Conservation (phyloP, 2,329 filamentous ascomycete genomes). For the Fusarium sp. region DNA sequence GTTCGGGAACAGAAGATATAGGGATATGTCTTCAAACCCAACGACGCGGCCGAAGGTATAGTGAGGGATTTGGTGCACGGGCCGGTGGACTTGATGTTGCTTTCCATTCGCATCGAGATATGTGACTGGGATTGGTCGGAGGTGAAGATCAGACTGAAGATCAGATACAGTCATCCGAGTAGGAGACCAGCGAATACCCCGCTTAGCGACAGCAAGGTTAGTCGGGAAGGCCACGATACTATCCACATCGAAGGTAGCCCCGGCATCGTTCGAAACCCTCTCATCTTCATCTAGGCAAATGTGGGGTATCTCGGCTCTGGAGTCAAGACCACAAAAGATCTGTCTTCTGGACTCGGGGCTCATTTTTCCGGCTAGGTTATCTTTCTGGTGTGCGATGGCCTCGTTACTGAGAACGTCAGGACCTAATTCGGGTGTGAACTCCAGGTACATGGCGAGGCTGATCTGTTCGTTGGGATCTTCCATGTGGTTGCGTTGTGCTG, state of each 20-base stretch:
- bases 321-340: background rate
- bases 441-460: background rate
- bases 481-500: too few relatives aligned
- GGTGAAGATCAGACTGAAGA: background rate
- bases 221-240: background rate
- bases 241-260: background rate
- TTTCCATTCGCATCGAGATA: background rate
- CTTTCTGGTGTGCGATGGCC: background rate
- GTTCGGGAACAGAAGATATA: background rate
- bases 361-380: background rate
- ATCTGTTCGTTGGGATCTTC: background rate
- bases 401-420: background rate
- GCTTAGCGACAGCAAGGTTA: background rate
- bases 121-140: background rate
- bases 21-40: background rate
- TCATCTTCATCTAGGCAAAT: conserved; percentile 1
- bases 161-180: background rate
- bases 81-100: background rate
- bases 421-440: conserved; percentile 2
- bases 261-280: background rate
- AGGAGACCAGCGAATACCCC: background rate
- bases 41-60: background rate
- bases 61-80: background rate
- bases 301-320: background rate
- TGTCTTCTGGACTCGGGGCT: conserved; percentile 1